These are phyloP conservation scores for Cenchrus fungigraminus DNA, from an alignment of 176 grass and related monocot species.

Conservation along the genomic window DNA sequence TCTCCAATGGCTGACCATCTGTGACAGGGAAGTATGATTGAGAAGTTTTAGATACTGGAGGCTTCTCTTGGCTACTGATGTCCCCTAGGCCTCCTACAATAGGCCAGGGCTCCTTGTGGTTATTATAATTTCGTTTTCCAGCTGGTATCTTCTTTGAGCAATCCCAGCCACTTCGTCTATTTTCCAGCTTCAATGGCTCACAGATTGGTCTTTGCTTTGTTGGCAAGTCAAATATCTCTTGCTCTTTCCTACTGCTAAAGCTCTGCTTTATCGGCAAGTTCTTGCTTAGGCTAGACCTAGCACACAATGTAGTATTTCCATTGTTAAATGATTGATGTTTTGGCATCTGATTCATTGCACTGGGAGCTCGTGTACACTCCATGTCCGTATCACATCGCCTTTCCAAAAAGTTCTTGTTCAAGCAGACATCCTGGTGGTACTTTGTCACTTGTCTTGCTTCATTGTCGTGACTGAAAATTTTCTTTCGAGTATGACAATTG, in stretches of 20 bases:
- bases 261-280: constrained; percentile 26
- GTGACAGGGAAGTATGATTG: background rate
- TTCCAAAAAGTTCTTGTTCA: constrained; percentile 33
- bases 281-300: background rate
- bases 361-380: constrained; percentile 19
- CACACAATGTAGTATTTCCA: constrained; percentile 15
- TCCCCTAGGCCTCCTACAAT: constrained; percentile 22
- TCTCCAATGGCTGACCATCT: constrained; percentile 20
- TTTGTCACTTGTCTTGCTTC: constrained; percentile 32
- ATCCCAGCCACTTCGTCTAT: background rate
- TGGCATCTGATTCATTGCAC: background rate
- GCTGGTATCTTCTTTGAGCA: constrained; percentile 34
- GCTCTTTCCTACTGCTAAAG: background rate
- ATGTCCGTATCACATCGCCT: constrained; percentile 10
- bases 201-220: background rate
- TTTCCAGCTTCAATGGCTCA: constrained; percentile 36
- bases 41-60: constrained; percentile 20
- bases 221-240: background rate
- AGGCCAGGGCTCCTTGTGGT: constrained; percentile 22
- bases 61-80: background rate
- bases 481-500: constrained; percentile 21
- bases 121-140: constrained; percentile 29
- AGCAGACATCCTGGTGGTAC: constrained; percentile 20
- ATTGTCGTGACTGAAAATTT: constrained; percentile 3
- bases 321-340: constrained; percentile 28